These are phyloP conservation scores for Ustilago cynodontis DNA, from an alignment of 1,284 basidiomycete species.

Conservation along the genomic window DNA sequence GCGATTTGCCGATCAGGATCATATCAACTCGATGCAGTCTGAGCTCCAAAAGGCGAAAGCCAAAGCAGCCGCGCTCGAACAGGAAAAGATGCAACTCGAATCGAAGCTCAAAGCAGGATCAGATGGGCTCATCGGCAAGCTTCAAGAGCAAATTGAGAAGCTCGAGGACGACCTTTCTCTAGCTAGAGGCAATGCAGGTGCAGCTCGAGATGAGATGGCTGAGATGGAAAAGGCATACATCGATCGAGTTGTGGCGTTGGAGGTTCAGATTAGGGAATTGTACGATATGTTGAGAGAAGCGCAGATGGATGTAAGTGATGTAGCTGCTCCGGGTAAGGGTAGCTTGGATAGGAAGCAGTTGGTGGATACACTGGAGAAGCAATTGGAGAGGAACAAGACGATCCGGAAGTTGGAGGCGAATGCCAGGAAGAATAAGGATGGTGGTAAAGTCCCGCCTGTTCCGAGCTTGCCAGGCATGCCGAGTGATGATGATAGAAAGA, in stretches of 20 bases:
- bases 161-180: slow-evolving; percentile 83
- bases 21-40: slow-evolving; percentile 81
- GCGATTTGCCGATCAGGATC: slow-evolving; percentile 91
- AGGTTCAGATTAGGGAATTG: slow-evolving; percentile 91
- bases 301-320: slow-evolving; percentile 76
- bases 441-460: slow-evolving; percentile 14
- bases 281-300: slow-evolving; percentile 85
- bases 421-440: slow-evolving; percentile 55
- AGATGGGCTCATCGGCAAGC: slow-evolving; percentile 84
- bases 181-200: slow-evolving; percentile 79
- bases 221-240: slow-evolving; percentile 86
- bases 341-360: slow-evolving; percentile 72
- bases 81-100: slow-evolving; percentile 75
- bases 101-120: slow-evolving; percentile 83
- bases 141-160: slow-evolving; percentile 80
- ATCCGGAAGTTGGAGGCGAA: slow-evolving; percentile 70
- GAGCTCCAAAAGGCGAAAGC: slow-evolving; percentile 80
- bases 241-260: slow-evolving; percentile 86
- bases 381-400: slow-evolving; percentile 68
- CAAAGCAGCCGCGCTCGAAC: slow-evolving; percentile 79
- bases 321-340: slow-evolving; percentile 54
- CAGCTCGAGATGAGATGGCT: slow-evolving; percentile 76
- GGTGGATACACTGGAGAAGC: slow-evolving; percentile 73
- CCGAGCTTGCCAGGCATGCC: slow-evolving; percentile 26
- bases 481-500: slow-evolving; percentile 47